Evolutionary conservation across 805 yeast genomes (phyloP), one percentile per base, ranked within the genome.

Genomic region (Teunomyces kruisii): DNA sequence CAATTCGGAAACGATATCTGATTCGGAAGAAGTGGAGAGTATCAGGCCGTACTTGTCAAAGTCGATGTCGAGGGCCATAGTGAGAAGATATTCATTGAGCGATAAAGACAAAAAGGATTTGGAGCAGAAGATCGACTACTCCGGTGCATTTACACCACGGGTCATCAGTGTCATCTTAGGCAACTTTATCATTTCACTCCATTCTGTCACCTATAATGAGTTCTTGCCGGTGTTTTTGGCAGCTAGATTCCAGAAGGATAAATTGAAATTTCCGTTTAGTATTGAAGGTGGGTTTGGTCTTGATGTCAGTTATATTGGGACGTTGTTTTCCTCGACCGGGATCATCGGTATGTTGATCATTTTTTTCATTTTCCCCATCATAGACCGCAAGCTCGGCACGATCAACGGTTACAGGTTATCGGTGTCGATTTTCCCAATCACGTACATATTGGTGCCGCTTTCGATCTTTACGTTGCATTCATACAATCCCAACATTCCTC

Each of bases 151-250:
- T 45, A 62, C 73, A 2, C 57, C 64, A 1, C 59, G 53, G 5
- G 74, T 68, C 3, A 50, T 65, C 16, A 49, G 60, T 6, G 70
- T 64, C 6, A 58, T 68, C 9, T 31, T 56, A 9, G 67, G 67
- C n/a, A 66, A 65, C 46, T 63, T 68, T 45, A 55, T 68, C 22
- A 50, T 68, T 16, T 57, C 72, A 1, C 57, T 67, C 31, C 73
- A 69, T 50, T 50, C 53, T 17, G 54, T 66, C 16, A 55, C 65
- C 6, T 68, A 63, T 52, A 56, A 49, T 42, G 74, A 69, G 47
- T 69, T 69, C 43, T 52, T 68, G 29, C 74, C 74, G 1, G 68
- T 68, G 13, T 63, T 67, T 39, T 51, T 69, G 15, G 74, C 73
- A 1, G 55, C 68, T 2, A 50, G 59, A 16, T 55, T 65, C 47